Evolutionary conservation across 331 rosid genomes (phyloP).

Genomic region (Cydonia oblonga): DNA sequence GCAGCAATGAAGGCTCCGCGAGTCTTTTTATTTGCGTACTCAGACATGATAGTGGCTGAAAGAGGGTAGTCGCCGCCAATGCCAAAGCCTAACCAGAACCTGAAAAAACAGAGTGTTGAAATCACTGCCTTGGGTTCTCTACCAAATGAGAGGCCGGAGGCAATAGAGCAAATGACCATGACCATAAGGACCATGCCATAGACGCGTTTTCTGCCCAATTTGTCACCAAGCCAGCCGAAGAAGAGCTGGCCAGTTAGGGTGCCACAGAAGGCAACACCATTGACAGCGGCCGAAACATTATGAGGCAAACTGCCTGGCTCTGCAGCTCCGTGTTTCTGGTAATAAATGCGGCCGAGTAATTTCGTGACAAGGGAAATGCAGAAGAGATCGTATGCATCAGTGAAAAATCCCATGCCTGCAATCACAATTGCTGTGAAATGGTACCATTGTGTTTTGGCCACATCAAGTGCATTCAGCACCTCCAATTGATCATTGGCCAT

Average conservation of each 20-base stretch:
- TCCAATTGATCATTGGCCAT: conserved; percentile 44
- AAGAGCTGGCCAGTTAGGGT: conserved; percentile 72
- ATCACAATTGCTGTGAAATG: conserved; percentile 81
- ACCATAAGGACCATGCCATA: conserved; percentile 83
- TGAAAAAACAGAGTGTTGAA: conserved; percentile 62
- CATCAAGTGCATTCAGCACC: conserved; percentile 68
- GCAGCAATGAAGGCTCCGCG: conserved; percentile 81
- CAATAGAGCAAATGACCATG: conserved; percentile 66
- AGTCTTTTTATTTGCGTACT: conserved; percentile 76
- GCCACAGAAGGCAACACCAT: conserved; percentile 77
- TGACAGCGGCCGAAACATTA: conserved; percentile 59
- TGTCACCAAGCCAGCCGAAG: conserved; percentile 97
- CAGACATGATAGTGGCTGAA: conserved; percentile 89
- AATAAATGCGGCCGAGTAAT: too few relatives aligned
- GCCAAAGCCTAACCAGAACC: conserved; percentile 87
- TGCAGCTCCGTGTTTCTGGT: conserved; percentile 12
- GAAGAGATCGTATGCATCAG: conserved; percentile 77
- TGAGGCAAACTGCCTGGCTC: conserved; percentile 55
- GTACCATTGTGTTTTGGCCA: conserved; percentile 83
- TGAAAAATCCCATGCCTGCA: conserved; percentile 91
- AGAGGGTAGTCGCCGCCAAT: conserved; percentile 94
- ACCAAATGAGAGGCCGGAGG: conserved; percentile 71
- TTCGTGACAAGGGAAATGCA: too few relatives aligned
- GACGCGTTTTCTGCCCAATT: conserved; percentile 68
- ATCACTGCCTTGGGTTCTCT: conserved; percentile 39